Evolutionary conservation across 495 filamentous ascomycete genomes (phyloP).

Genomic region (Hypoxylon trugodes): DNA sequence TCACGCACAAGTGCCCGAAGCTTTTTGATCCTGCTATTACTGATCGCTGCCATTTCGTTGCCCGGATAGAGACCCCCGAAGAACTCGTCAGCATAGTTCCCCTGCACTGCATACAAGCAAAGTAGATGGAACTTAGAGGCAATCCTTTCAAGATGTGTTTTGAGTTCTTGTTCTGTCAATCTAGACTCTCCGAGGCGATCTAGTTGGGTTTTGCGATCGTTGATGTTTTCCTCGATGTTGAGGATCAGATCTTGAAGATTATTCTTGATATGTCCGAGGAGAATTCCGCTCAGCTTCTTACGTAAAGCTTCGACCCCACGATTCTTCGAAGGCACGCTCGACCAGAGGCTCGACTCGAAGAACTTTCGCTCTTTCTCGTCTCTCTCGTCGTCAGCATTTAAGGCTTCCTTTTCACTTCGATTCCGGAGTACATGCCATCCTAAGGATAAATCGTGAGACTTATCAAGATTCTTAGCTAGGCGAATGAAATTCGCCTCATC

Average conservation of each 20-base stretch:
- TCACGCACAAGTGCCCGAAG: constrained; percentile 38
- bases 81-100: constrained; percentile 36
- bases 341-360: constrained; percentile 53
- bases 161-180: constrained; percentile 23
- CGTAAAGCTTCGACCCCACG: constrained; percentile 44
- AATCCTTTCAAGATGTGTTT: constrained; percentile 29
- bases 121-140: constrained; percentile 37
- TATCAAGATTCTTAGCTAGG: constrained; percentile 63
- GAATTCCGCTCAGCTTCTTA: constrained; percentile 43
- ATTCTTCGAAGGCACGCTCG: constrained; percentile 31
- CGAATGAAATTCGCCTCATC: constrained; percentile 56
- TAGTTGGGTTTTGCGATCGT: constrained; percentile 9
- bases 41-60: background rate
- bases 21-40: constrained; percentile 30
- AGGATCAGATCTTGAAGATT: constrained; percentile 42
- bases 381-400: constrained; percentile 34
- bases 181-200: constrained; percentile 27
- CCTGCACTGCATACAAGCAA: constrained; percentile 31
- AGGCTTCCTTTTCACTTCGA: constrained; percentile 54
- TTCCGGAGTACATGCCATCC: constrained; percentile 78
- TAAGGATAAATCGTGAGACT: constrained; percentile 54
- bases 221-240: constrained; percentile 35
- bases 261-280: constrained; percentile 41
- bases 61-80: constrained; percentile 26
- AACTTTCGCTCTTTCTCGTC: constrained; percentile 53